Percentiles rank a stretch among this genome's conserved stretches.
Evolutionary conservation across 1,284 basidiomycete genomes (phyloP).

Genomic region (Ganoderma meredithae): DNA sequence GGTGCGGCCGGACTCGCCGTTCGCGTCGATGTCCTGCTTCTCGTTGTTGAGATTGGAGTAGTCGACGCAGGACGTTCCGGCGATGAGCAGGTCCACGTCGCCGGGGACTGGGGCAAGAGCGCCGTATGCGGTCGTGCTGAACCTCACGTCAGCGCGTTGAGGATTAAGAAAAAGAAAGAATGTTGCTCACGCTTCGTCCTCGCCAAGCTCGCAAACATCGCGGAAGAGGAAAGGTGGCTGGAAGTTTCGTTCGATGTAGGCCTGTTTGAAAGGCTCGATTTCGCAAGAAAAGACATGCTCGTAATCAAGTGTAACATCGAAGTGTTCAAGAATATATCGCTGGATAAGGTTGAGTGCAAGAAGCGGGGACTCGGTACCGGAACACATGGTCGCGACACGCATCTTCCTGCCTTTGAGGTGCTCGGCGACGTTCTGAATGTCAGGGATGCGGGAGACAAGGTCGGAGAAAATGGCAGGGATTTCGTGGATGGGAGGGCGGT

Average conservation of each 20-base stretch:
- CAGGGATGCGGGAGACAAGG: slow-evolving; percentile 76
- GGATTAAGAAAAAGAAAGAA: background rate
- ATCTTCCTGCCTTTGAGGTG: slow-evolving; percentile 83
- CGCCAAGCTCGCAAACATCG: slow-evolving; percentile 92
- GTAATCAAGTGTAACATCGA: slow-evolving; percentile 71
- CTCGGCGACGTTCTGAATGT: slow-evolving; percentile 74
- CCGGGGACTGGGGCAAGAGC: slow-evolving; percentile 87
- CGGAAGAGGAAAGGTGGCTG: slow-evolving; percentile 90
- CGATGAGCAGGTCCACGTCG: slow-evolving; percentile 89
- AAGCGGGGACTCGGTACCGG: slow-evolving; percentile 93
- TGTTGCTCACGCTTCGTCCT: slow-evolving; percentile 71
- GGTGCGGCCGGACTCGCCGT: slow-evolving; percentile 90
- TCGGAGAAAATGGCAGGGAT: slow-evolving; percentile 89
- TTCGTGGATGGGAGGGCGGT: slow-evolving; percentile 83
- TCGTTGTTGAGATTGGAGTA: slow-evolving; percentile 95
- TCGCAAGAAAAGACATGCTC: slow-evolving; percentile 98
- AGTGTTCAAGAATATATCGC: slow-evolving; percentile 76
- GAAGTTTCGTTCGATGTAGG: slow-evolving; percentile 97
- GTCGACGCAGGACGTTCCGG: slow-evolving; percentile 96
- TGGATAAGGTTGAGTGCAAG: slow-evolving; percentile 89
- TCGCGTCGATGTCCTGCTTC: slow-evolving; percentile 88
- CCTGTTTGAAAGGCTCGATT: slow-evolving; percentile 98
- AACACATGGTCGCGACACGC: slow-evolving; percentile 97
- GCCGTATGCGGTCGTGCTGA: slow-evolving; percentile 91
- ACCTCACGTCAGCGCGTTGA: slow-evolving; percentile 21